phyloP scores from a whole-genome alignment of 805 yeast species.

The Hanseniaspora lachancei region DNA sequence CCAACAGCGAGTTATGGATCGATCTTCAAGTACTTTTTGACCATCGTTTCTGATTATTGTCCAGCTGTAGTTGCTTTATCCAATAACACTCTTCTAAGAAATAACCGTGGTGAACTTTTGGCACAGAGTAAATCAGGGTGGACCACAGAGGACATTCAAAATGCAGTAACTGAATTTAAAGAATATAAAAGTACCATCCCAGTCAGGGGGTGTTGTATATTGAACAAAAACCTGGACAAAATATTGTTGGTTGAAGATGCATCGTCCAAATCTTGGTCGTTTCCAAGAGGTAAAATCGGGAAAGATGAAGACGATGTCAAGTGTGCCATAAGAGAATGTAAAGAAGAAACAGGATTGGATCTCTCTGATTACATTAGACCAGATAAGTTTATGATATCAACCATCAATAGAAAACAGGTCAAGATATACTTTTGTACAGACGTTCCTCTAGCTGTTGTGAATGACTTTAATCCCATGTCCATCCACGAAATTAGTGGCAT shows the following conservation, averaged over 20 bases:
- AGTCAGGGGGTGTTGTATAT: constrained; percentile 86
- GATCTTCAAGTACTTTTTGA: constrained; percentile 66
- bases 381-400: constrained; percentile 66
- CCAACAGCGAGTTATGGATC: constrained; percentile 19
- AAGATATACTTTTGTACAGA: constrained; percentile 65
- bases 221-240: constrained; percentile 57
- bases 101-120: not conserved
- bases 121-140: constrained; percentile 45
- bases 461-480: constrained; percentile 64
- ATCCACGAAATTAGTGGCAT: constrained; percentile 79
- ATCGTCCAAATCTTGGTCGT: constrained; percentile 78
- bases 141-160: constrained; percentile 53
- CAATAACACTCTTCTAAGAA: not conserved
- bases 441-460: constrained; percentile 51
- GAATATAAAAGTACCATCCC: constrained; percentile 83
- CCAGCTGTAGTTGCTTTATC: constrained; percentile 37
- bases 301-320: constrained; percentile 78
- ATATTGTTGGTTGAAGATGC: constrained; percentile 72
- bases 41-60: constrained; percentile 50
- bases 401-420: constrained; percentile 70
- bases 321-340: constrained; percentile 85
- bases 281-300: constrained; percentile 92
- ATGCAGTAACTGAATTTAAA: constrained; percentile 66
- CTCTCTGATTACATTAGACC: constrained; percentile 53
- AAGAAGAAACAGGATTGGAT: constrained; percentile 90